phyloP scores from a whole-genome alignment of 495 filamentous ascomycete genomes.

The Podospora comata region DNA sequence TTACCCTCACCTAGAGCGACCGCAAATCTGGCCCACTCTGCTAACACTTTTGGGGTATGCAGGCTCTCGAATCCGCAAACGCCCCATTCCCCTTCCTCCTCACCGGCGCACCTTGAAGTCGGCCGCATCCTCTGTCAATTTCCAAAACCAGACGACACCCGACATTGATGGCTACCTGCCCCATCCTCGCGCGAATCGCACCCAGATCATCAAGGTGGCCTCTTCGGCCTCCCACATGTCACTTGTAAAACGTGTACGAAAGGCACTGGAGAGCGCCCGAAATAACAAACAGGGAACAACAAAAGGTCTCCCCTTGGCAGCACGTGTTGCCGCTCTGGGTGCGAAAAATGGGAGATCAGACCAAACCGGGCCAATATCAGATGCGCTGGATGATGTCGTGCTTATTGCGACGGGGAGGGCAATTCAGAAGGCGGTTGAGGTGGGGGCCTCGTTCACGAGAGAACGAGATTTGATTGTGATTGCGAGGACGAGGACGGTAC shows the following conservation, averaged over 20 bases:
- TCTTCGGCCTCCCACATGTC: conserved; percentile 72
- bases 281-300: conserved; percentile 38
- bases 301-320: conserved; percentile 38
- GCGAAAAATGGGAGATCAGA: conserved; percentile 9
- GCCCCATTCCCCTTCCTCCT: conserved; percentile 24
- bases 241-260: conserved; percentile 75
- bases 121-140: background rate
- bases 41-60: background rate
- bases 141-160: conserved; percentile 52
- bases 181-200: conserved; percentile 52
- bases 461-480: conserved; percentile 54
- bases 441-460: conserved; percentile 63
- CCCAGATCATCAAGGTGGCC: conserved; percentile 70
- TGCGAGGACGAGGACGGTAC: conserved; percentile 61
- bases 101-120: conserved; percentile 9
- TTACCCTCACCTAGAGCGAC: background rate
- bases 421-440: conserved; percentile 64
- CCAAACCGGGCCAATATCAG: conserved; percentile 7
- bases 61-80: conserved; percentile 33
- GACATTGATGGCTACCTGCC: conserved; percentile 66
- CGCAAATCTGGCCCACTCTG: too few relatives aligned
- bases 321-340: conserved; percentile 42
- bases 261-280: conserved; percentile 65
- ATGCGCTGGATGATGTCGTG: conserved; percentile 54
- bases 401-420: conserved; percentile 78